Conservation (phyloP, 306 rosid species). For the Datisca glomerata region DNA sequence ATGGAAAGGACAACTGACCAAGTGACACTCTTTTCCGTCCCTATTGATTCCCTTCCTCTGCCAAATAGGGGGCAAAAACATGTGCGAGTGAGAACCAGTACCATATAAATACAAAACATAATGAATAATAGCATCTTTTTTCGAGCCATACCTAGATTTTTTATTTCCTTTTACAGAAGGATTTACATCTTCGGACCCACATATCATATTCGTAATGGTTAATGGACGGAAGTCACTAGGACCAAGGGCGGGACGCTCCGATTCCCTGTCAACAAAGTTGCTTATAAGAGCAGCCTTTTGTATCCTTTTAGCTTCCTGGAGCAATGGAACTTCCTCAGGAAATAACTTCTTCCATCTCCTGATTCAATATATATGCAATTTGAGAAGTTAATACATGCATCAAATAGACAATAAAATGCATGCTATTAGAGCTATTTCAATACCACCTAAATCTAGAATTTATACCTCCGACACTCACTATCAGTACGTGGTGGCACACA, state of each 20-base stretch:
- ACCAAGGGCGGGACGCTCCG: conserved; percentile 72
- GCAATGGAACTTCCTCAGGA: conserved; percentile 59
- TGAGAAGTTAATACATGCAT: too few species aligned
- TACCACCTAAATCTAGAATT: too few species aligned
- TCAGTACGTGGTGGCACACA: conserved; percentile 82
- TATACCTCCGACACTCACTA: conserved; percentile 82
- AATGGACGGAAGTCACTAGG: conserved; percentile 50
- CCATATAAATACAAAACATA: not conserved
- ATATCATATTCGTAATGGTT: conserved; percentile 15
- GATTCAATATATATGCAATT: not conserved
- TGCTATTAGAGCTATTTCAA: too few species aligned
- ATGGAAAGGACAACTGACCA: conserved; percentile 10
- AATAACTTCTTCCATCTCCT: conserved; percentile 80
- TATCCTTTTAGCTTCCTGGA: conserved; percentile 57
- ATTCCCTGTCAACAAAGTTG: conserved; percentile 83
- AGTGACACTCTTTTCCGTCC: conserved; percentile 12
- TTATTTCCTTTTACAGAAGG: conserved; percentile 22
- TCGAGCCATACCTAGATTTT: conserved; percentile 28
- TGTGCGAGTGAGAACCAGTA: conserved; percentile 6
- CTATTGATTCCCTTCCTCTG: conserved; percentile 6
- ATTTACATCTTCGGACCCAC: conserved; percentile 13
- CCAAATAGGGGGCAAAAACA: conserved; percentile 4
- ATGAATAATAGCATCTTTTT: not conserved
- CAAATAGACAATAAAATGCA: too few species aligned
- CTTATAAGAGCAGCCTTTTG: conserved; percentile 40